Conservation (phyloP, 2,329 filamentous ascomycete genomes). For the Xylariaceae sp. region DNA sequence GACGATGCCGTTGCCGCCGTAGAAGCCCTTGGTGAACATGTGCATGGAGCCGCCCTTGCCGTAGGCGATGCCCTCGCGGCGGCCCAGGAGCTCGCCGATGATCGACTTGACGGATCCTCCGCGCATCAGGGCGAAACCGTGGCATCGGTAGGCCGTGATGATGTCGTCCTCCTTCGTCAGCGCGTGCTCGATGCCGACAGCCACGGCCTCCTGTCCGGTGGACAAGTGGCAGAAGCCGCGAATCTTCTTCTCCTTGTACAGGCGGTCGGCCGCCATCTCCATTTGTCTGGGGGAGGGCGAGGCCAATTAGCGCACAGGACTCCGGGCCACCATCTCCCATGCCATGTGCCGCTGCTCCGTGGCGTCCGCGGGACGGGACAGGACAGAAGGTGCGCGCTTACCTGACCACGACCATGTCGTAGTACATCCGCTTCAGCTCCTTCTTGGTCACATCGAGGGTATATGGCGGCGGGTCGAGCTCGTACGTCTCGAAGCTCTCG, state of each 20-base stretch:
- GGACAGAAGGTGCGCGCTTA: conserved; percentile 41
- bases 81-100: conserved; percentile 91
- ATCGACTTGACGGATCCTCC: conserved; percentile 85
- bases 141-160: conserved; percentile 98
- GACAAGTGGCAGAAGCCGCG: conserved; percentile 99
- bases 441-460: conserved; percentile 91
- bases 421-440: conserved; percentile 98
- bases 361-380: neutral
- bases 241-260: conserved; percentile 99
- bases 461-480: conserved; percentile 93
- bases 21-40: conserved; percentile 98
- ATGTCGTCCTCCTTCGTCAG: conserved; percentile 86
- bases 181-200: conserved; percentile 92
- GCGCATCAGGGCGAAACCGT: conserved; percentile 97
- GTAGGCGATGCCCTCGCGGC: conserved; percentile 93
- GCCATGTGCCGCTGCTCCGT: no score
- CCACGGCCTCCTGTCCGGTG: conserved; percentile 94
- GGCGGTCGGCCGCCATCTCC: conserved; percentile 97
- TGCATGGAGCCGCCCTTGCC: conserved; percentile 99
- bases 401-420: conserved; percentile 92
- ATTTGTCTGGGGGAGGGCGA: conserved; percentile 72
- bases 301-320: conserved; percentile 2
- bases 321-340: no score
- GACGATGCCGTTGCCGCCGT: conserved; percentile 97
- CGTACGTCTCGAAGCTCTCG: conserved; percentile 99